Conservation (phyloP, 148 eudicot species). For the Salicornia ramosissima region DNA sequence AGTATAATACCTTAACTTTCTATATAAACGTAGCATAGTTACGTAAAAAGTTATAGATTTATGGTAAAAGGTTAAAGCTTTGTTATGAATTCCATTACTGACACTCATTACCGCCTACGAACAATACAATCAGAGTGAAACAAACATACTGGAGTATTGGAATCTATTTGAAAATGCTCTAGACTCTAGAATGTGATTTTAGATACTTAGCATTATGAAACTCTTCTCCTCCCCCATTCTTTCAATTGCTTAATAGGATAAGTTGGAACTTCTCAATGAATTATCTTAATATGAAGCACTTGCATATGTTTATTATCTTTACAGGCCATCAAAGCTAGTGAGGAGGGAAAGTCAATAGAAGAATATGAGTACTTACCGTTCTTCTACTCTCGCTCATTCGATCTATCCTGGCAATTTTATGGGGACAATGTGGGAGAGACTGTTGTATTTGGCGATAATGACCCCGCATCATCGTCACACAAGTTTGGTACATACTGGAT, state of each 20-base stretch:
- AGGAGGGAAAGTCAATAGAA: conserved; percentile 49
- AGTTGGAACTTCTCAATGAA: too few species aligned
- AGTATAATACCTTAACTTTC: too few species aligned
- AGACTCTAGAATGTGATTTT: too few species aligned
- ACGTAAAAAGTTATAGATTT: too few species aligned
- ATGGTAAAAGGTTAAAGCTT: too few species aligned
- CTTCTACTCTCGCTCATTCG: conserved; percentile 86
- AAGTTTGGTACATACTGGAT: conserved; percentile 89
- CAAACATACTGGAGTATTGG: neutral
- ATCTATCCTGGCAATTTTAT: conserved; percentile 84
- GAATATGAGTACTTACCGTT: conserved; percentile 82
- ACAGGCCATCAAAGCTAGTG: conserved; percentile 73
- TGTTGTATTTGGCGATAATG: conserved; percentile 62
- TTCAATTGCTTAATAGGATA: too few species aligned
- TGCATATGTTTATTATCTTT: neutral
- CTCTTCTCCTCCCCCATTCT: too few species aligned
- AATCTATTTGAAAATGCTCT: neutral
- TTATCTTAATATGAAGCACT: neutral
- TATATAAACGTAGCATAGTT: too few species aligned
- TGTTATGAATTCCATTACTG: too few species aligned
- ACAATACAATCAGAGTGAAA: too few species aligned
- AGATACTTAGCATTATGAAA: too few species aligned
- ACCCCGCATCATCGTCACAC: conserved; percentile 52
- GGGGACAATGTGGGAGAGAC: conserved; percentile 85
- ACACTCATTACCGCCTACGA: too few species aligned